Evolutionary conservation across 1,284 basidiomycete species (phyloP).

Genomic region (Ceratobasidium sp.): DNA sequence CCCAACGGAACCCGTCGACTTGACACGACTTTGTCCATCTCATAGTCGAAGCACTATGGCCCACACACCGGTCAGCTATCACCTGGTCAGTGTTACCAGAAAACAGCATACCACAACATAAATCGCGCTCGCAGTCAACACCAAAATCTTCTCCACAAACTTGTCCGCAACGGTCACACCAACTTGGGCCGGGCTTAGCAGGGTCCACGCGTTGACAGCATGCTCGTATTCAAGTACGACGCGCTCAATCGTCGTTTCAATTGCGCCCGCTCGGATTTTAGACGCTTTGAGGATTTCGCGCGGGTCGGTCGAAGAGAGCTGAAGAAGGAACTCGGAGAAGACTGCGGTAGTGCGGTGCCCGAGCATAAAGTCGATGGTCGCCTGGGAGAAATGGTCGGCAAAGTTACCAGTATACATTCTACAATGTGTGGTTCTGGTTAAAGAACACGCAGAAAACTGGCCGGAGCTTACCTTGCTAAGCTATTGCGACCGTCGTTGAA

Average conservation of each 20-base stretch:
- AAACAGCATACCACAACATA: conserved; percentile 71
- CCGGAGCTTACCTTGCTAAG: conserved; percentile 70
- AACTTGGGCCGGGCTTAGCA: conserved; percentile 85
- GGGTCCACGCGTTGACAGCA: conserved; percentile 88
- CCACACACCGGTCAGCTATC: conserved; percentile 40
- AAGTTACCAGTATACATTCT: conserved; percentile 89
- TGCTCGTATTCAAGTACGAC: conserved; percentile 86
- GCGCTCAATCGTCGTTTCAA: conserved; percentile 85
- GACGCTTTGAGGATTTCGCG: conserved; percentile 88
- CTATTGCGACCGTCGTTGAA: conserved; percentile 95
- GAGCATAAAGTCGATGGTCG: conserved; percentile 91
- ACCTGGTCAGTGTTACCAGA: too few species aligned
- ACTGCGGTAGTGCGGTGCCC: conserved; percentile 87
- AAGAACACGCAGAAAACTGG: background rate
- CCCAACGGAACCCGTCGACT: conserved; percentile 90
- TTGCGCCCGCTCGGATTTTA: conserved; percentile 88
- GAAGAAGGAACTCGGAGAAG: conserved; percentile 91
- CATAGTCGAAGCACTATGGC: conserved; percentile 86
- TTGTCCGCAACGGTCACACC: conserved; percentile 78
- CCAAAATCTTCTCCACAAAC: conserved; percentile 92
- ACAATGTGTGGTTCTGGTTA: conserved; percentile 34
- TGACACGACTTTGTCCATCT: conserved; percentile 88
- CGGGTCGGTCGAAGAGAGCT: conserved; percentile 89
- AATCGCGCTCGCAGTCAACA: conserved; percentile 76
- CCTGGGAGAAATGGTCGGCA: conserved; percentile 96